These are phyloP conservation scores for Colletotrichum viniferum DNA, from an alignment of 2,329 filamentous ascomycete species.

Conservation along the genomic window DNA sequence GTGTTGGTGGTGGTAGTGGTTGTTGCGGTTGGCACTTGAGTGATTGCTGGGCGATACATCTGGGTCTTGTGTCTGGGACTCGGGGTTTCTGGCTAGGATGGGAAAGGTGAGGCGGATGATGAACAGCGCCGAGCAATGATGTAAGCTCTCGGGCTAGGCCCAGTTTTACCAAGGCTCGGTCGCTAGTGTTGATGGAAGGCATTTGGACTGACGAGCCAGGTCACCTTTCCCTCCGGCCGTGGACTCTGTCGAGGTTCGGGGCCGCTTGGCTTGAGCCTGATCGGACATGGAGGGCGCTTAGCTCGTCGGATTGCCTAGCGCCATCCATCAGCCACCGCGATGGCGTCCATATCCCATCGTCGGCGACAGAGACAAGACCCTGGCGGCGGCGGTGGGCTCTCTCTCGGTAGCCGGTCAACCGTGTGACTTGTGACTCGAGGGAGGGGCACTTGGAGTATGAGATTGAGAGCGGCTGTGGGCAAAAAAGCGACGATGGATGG, in stretches of 20 bases:
- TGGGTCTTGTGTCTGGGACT: neutral
- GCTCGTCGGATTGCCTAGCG: conserved; percentile 7
- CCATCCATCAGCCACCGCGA: neutral
- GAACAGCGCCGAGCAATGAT: conserved; percentile 9
- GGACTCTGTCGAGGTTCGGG: neutral
- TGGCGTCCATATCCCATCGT: neutral
- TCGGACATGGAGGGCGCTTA: conserved; percentile 12
- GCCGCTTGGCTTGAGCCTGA: neutral
- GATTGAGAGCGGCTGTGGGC: neutral
- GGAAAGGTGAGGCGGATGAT: neutral
- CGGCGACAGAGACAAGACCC: neutral
- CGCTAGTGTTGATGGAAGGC: conserved; percentile 8
- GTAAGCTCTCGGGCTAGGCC: conserved; percentile 13
- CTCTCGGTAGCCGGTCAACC: neutral
- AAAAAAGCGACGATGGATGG: neutral
- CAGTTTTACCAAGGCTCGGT: conserved; percentile 5
- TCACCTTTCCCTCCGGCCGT: neutral
- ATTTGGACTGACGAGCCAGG: conserved; percentile 3
- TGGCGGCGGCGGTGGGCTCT: neutral
- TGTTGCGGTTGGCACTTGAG: neutral
- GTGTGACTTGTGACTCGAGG: neutral
- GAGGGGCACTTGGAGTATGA: neutral
- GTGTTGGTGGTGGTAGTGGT: neutral
- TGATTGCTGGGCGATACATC: neutral
- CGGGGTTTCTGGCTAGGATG: neutral